Percentiles rank a stretch among this genome's conserved stretches.
Conservation (phyloP, 441 rosid genomes). For the Populus hybrid region DNA sequence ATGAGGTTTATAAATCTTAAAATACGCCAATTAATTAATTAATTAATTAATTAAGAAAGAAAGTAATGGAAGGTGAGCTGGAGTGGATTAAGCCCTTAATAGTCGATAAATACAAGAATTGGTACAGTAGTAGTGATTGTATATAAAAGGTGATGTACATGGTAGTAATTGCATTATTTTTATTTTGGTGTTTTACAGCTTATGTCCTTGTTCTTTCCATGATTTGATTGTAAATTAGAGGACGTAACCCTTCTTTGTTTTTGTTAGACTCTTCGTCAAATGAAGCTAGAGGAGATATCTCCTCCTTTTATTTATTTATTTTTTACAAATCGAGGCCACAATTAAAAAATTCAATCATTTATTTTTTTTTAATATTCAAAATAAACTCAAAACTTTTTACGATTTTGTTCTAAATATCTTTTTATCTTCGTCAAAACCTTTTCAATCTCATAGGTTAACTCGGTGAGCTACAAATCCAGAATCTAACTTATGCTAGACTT, state of each 20-base stretch:
- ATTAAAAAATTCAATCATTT: too few species aligned
- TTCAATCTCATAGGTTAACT: fast-evolving
- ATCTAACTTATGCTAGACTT: too few species aligned
- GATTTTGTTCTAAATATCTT: too few species aligned
- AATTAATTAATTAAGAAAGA: too few species aligned
- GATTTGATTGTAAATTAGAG: neutral
- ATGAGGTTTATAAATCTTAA: too few species aligned
- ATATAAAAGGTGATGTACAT: neutral
- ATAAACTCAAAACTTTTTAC: too few species aligned
- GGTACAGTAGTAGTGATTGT: neutral
- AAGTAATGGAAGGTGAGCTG: neutral
- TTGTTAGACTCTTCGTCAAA: neutral
- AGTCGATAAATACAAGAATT: neutral
- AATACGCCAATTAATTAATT: neutral
- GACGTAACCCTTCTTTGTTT: neutral
- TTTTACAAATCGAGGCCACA: too few species aligned
- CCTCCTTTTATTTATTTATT: neutral
- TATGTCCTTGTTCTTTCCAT: neutral
- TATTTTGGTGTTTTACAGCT: neutral
- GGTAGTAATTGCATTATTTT: neutral
- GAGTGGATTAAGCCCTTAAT: neutral
- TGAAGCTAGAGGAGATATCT: neutral
- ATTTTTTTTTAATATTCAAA: too few species aligned
- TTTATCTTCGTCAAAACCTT: too few species aligned
- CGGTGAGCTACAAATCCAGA: fast-evolving